phyloP scores from a whole-genome alignment of 768 basidiomycete species.

The Macrolepiota dolichaula region DNA sequence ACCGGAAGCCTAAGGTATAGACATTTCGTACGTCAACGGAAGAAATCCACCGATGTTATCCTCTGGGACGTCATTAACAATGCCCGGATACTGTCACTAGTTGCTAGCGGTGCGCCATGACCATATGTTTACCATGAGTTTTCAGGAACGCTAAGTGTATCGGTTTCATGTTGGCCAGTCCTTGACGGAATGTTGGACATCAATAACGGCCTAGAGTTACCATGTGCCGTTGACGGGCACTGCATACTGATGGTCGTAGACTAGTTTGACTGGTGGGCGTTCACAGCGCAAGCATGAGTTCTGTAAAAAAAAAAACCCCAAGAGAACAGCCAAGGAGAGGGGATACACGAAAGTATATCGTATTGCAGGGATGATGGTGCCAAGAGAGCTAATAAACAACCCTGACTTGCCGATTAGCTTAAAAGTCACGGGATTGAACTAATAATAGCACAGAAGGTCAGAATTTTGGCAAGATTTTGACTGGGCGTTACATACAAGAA shows the following conservation, averaged over 20 bases:
- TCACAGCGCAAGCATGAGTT: background rate
- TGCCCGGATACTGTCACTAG: background rate
- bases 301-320: background rate
- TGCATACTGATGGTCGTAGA: background rate
- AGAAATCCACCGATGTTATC: no score
- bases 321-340: background rate
- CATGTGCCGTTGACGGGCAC: background rate
- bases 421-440: background rate
- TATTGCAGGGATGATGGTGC: background rate
- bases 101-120: background rate
- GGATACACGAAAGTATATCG: background rate
- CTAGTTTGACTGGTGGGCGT: background rate
- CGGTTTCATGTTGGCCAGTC: background rate
- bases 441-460: background rate
- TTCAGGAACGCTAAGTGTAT: background rate
- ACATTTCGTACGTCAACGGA: no score
- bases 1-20: no score
- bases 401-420: background rate
- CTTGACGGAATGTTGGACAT: background rate
- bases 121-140: background rate
- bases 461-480: background rate
- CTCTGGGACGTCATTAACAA: background rate
- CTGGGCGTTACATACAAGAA: conserved; percentile 20
- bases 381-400: background rate
- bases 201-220: background rate